Base-by-base conservation (phyloP, 2,329 filamentous ascomycete genomes). In the Arthrinium puccinioides region DNA sequence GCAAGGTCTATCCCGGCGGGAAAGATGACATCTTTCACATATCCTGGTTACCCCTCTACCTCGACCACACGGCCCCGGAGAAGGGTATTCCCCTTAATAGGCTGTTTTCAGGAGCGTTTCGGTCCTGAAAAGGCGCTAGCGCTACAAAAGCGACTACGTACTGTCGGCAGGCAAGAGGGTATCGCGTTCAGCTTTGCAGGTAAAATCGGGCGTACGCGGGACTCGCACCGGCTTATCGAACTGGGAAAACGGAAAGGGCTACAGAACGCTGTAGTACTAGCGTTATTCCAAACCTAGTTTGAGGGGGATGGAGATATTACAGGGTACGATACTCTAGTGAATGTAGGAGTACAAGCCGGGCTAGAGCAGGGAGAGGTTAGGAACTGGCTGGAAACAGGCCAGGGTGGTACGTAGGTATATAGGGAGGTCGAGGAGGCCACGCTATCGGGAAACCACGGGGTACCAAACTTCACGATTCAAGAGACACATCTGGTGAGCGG, bases 1-100 rank as follows among this genome's bases (percentile, higher is more conserved):
- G 57, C 16, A 63, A 60, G 36, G 62, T 57, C 2, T 64, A 64
- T 37, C 62, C 62, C 0, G 55, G 52, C 7, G 62, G 56, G 5
- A 53, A 48, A 10, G 38, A 50, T 5, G 61, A 64, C 34, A 44
- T 38, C 1, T 63, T 66, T 42, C 19, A 39, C 9, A 53, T 66
- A 21, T 51, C 33, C n/a, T 66, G 57, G 52, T 44, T 44, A 5
- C 60, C 62, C 0, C 67, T 58, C 46, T 64, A 63, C 32, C 51
- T 66, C 4, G 50, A 61, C 44, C 46, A 54, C 14, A 44, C 50
- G 1, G 41, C 41, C 2, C 31, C 46, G 3, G 35, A 47, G 23
- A 25, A 25, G 13, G 23, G 23, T 13, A 25, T 25, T n/a, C 23
- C 23, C 23, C 8, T 25, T 25, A 25, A 8, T 25, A 13, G 23